Base-by-base conservation (phyloP, 495 filamentous ascomycete species). In the Delitschia confertaspora region DNA sequence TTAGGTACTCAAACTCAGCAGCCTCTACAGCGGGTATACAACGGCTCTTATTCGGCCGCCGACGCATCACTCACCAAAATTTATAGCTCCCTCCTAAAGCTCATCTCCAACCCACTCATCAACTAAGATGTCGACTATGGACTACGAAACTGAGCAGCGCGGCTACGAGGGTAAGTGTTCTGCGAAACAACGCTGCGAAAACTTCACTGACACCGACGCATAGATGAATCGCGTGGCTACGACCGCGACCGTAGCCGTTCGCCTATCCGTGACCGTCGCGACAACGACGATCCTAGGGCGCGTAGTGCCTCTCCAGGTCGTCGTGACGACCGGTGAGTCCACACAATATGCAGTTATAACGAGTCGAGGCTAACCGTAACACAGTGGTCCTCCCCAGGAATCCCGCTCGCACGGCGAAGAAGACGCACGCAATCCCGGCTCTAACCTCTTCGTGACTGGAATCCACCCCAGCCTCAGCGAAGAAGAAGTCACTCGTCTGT, bases 371-470 rank as follows among this genome's bases (percentile, higher is more conserved):
- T 59, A 59, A 64, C 38, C 10, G 9, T 34, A 24, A 37, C 11
- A 21, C 39, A 66, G 69, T 38, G 65, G 64, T 49, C 65, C 60
- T 38, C 66, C 65, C 34, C 53, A 62, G 30, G 59, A 59, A 37
- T 47, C 49, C 42, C 49, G 72, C 50, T 72, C 16, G n/a, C 26
- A 19, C 3, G 16, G 20, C 23, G 45, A 78, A 35, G 79, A 84
- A 32, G 83, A 83, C 37, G 80, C 88, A 37, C 57, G 78, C 54
- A 98, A 96, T 66, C 79, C 87, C 43, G 91, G 91, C 56, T 95
- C 93, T 49, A 98, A 98, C 71, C 84, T 98, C 44, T 98, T 98
- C 63, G 91, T 98, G 44, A 98, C 93, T 56, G 91, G 91, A 55
- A 98, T 98, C 56, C 86, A 95, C 63, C 91, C 91, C 29, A 85